phyloP scores from a whole-genome alignment of 139 green algal genomes.

The Micractinium sp. region DNA sequence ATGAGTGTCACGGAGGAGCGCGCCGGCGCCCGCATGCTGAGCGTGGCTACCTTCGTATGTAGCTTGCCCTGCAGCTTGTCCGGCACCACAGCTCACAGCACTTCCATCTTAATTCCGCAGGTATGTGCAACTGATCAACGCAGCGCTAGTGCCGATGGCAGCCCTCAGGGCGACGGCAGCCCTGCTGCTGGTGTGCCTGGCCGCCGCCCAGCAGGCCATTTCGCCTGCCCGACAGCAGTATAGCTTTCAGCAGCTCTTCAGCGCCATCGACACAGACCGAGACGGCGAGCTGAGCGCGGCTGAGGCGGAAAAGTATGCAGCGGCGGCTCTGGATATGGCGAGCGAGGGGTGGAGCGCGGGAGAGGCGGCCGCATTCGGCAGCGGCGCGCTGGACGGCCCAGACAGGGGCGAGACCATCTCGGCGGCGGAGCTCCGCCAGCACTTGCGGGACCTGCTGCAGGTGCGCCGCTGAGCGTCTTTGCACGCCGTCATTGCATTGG shows the following conservation, averaged over 20 bases:
- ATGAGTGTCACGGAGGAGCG: background rate
- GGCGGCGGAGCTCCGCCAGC: background rate
- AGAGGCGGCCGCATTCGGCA: background rate
- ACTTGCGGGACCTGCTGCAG: constrained; percentile 18
- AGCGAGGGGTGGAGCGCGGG: background rate
- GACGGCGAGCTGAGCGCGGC: background rate
- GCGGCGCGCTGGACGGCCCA: background rate
- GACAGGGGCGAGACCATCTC: background rate
- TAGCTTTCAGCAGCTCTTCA: constrained; percentile 1
- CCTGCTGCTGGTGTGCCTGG: background rate
- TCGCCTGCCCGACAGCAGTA: background rate
- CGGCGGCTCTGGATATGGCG: background rate
- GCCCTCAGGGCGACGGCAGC: background rate
- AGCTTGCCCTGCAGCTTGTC: no score
- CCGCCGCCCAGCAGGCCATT: background rate
- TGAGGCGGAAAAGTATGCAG: constrained; percentile 1
- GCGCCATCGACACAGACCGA: background rate
- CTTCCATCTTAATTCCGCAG: background rate
- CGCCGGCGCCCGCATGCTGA: background rate
- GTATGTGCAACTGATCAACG: background rate
- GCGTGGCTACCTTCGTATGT: no score
- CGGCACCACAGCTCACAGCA: background rate
- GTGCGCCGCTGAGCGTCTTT: background rate
- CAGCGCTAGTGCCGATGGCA: background rate
- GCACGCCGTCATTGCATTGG: no score